These are phyloP conservation scores for Pterocarpus macrocarpus DNA, from an alignment of 306 rosid species.

Conservation along the genomic window DNA sequence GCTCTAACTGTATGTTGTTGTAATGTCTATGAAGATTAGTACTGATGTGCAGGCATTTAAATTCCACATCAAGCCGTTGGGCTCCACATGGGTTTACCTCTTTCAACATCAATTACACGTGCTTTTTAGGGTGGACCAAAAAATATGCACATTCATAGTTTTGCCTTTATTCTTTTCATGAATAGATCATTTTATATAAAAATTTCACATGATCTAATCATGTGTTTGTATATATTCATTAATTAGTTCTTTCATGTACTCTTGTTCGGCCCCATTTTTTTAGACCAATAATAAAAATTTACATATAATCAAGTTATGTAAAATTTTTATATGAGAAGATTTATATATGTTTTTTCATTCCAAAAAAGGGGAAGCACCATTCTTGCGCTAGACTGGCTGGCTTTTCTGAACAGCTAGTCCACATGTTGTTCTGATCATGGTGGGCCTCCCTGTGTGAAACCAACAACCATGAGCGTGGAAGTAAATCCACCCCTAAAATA, in stretches of 20 bases:
- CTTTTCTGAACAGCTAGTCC: not conserved
- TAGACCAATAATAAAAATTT: too few relatives aligned
- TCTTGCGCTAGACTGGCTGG: not conserved
- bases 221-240: too few relatives aligned
- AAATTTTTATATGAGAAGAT: too few relatives aligned
- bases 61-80: not conserved
- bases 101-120: not conserved
- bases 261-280: too few relatives aligned
- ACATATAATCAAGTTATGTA: too few relatives aligned
- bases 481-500: not conserved
- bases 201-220: too few relatives aligned
- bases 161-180: not conserved
- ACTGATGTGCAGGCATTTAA: not conserved
- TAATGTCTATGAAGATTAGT: slow-evolving; percentile 1
- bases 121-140: not conserved
- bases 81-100: not conserved
- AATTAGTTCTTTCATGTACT: too few relatives aligned
- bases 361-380: not conserved
- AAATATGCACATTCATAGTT: not conserved
- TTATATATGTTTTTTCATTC: too few relatives aligned
- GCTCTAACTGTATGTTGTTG: not conserved
- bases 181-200: too few relatives aligned
- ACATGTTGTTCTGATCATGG: slow-evolving; percentile 1
- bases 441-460: not conserved
- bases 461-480: not conserved